phyloP scores from a whole-genome alignment of 805 yeast genomes.

The Starmerella stigmatis region DNA sequence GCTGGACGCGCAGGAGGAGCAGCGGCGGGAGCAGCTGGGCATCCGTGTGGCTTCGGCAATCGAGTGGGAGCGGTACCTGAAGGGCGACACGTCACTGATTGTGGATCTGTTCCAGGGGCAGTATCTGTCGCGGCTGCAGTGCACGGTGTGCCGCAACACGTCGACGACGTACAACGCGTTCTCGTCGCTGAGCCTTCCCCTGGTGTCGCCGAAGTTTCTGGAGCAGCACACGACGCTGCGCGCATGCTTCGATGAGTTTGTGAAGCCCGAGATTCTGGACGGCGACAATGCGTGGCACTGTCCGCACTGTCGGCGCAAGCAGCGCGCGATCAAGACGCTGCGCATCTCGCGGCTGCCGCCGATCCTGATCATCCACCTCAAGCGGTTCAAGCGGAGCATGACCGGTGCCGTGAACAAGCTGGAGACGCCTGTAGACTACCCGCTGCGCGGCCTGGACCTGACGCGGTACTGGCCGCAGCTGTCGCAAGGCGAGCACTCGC shows the following conservation, averaged over 20 bases:
- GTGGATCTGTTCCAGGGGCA: conserved; percentile 86
- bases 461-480: conserved; percentile 59
- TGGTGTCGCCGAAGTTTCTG: conserved; percentile 29
- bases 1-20: conserved; percentile 62
- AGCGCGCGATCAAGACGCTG: conserved; percentile 57
- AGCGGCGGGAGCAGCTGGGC: conserved; percentile 57
- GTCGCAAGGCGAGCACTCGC: conserved; percentile 13
- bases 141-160: conserved; percentile 60
- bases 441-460: conserved; percentile 50
- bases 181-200: conserved; percentile 67
- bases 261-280: conserved; percentile 60
- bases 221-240: conserved; percentile 35
- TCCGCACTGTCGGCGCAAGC: conserved; percentile 55
- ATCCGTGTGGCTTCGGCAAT: conserved; percentile 72
- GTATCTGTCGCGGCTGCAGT: conserved; percentile 63
- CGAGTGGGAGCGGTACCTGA: conserved; percentile 84
- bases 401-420: conserved; percentile 38
- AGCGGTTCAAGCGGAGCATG: conserved; percentile 50
- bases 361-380: conserved; percentile 70
- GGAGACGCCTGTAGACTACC: conserved; percentile 59
- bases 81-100: conserved; percentile 65
- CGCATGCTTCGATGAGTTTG: conserved; percentile 69
- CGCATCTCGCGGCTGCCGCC: conserved; percentile 69
- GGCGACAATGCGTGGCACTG: conserved; percentile 81
- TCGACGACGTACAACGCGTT: conserved; percentile 83